A percentile compares a stretch with the other conserved stretches of the same genome.
These are phyloP conservation scores for Microcera coccophila DNA, from an alignment of 2,329 filamentous ascomycete genomes.

Conservation along the genomic window DNA sequence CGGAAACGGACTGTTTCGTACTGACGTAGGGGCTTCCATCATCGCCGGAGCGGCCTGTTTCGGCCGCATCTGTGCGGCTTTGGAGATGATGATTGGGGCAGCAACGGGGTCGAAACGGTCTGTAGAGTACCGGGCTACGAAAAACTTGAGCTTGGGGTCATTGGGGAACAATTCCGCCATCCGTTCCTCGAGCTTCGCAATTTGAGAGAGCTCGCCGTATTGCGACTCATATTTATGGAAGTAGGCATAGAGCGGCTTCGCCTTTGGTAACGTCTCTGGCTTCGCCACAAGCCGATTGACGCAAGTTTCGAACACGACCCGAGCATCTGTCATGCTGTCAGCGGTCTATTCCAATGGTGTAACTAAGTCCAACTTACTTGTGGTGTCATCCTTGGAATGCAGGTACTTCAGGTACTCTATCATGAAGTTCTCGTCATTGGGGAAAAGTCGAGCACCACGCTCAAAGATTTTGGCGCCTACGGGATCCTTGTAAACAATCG, in stretches of 20 bases:
- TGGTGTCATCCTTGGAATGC: slow-evolving; percentile 86
- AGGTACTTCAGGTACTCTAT: slow-evolving; percentile 95
- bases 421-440: slow-evolving; percentile 88
- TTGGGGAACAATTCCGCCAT: slow-evolving; percentile 94
- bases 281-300: slow-evolving; percentile 78
- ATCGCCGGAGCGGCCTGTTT: slow-evolving; percentile 54
- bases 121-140: slow-evolving; percentile 70
- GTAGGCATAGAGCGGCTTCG: slow-evolving; percentile 82
- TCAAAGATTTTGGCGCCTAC: slow-evolving; percentile 95
- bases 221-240: slow-evolving; percentile 95
- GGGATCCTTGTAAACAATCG: slow-evolving; percentile 90
- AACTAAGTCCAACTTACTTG: slow-evolving; percentile 59
- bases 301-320: slow-evolving; percentile 93
- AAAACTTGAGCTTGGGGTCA: slow-evolving; percentile 72
- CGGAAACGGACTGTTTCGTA: slow-evolving; percentile 43
- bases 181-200: slow-evolving; percentile 83
- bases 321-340: slow-evolving; percentile 61
- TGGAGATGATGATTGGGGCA: slow-evolving; percentile 79
- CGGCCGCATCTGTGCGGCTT: slow-evolving; percentile 69
- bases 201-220: slow-evolving; percentile 87
- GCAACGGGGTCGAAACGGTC: slow-evolving; percentile 74
- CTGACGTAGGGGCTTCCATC: slow-evolving; percentile 48
- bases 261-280: slow-evolving; percentile 67
- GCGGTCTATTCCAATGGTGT: not conserved
- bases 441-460: slow-evolving; percentile 86